Evolutionary conservation across 441 rosid species (phyloP).

Genomic region (Gossypium trilobum): DNA sequence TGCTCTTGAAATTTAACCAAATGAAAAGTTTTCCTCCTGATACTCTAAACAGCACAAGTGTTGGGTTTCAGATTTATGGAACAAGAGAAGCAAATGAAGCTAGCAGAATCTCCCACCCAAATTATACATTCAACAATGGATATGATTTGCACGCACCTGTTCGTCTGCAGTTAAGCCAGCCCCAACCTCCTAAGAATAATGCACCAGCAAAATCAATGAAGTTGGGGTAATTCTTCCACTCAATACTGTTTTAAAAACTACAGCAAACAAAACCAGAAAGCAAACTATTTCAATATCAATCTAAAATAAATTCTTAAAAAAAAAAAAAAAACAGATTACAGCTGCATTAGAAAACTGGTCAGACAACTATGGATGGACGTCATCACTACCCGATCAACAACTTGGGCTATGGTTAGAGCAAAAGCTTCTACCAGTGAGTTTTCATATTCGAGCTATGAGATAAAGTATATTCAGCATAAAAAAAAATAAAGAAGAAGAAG

Average conservation of each 20-base stretch:
- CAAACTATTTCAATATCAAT: slow-evolving; percentile 7
- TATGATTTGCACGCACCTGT: slow-evolving; percentile 32
- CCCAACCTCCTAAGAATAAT: slow-evolving; percentile 37
- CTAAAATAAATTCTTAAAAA: slow-evolving; percentile 13
- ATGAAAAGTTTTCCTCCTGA: background rate
- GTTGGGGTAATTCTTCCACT: slow-evolving; percentile 38
- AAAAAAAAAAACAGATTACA: slow-evolving; percentile 32
- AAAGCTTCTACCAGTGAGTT: slow-evolving; percentile 17
- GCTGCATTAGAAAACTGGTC: slow-evolving; percentile 32
- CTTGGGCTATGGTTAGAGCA: slow-evolving; percentile 6
- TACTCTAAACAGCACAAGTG: background rate
- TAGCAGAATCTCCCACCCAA: slow-evolving; percentile 25
- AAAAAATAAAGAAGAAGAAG: background rate
- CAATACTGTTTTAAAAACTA: background rate
- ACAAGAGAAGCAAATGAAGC: slow-evolving; percentile 28
- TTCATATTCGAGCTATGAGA: slow-evolving; percentile 14
- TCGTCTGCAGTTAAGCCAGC: slow-evolving; percentile 54
- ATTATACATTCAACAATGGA: slow-evolving; percentile 24
- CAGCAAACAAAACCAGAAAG: background rate
- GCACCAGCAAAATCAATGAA: slow-evolving; percentile 29
- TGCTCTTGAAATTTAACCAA: background rate
- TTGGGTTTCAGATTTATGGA: slow-evolving; percentile 38
- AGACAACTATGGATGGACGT: slow-evolving; percentile 12
- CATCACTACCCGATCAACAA: slow-evolving; percentile 8
- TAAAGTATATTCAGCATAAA: slow-evolving; percentile 16